phyloP scores from a whole-genome alignment of 257 asterid species.

The Coffea eugenioides region DNA sequence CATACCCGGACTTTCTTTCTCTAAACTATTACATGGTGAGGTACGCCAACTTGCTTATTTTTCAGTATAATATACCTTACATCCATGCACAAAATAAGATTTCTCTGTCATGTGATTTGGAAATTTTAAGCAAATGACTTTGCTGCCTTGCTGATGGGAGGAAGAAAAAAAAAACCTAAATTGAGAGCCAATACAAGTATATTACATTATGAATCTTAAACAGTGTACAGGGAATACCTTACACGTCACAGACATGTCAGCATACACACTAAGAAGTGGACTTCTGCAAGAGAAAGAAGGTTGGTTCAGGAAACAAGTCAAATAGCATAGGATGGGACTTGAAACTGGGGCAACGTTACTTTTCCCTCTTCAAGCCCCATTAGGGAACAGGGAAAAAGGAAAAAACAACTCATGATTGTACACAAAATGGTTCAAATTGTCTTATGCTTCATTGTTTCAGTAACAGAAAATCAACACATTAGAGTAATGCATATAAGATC shows the following conservation, averaged over 20 bases:
- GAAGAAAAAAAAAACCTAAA: not conserved
- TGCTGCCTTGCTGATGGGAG: not conserved
- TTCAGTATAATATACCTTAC: not conserved
- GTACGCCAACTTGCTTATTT: not conserved
- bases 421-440: not conserved
- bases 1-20: not conserved
- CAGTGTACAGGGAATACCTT: constrained; percentile 51
- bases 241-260: constrained; percentile 98
- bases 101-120: not conserved
- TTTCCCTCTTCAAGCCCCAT: not conserved
- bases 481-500: not conserved
- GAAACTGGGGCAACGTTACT: not conserved
- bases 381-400: not conserved
- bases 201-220: constrained; percentile 1
- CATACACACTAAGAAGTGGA: constrained; percentile 93
- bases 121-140: constrained; percentile 13
- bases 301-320: constrained; percentile 6
- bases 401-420: not conserved
- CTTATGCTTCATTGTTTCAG: not conserved
- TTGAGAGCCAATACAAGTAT: not conserved
- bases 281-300: constrained; percentile 65
- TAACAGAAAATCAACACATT: not conserved
- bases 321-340: not conserved
- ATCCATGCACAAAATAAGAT: not conserved
- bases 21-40: not conserved